Evolutionary conservation across 2,329 filamentous ascomycete genomes (phyloP), one percentile per base, ranked within the genome.

Genomic region (Aspergillus aculeatus): DNA sequence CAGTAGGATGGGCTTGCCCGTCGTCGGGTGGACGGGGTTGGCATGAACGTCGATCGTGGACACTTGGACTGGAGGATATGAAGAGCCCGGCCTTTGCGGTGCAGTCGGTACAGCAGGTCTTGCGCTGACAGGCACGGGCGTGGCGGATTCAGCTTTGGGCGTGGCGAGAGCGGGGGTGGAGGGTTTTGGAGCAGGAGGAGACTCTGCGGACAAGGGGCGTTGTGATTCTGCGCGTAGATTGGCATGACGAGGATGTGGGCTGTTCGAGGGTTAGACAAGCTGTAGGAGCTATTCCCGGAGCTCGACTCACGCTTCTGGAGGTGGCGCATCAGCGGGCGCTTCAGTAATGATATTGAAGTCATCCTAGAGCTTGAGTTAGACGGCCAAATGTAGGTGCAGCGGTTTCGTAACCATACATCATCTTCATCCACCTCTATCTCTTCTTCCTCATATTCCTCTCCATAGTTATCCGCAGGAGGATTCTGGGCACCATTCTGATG

Each of bases 1-100:
- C 7, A 87, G 89, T 56, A 92, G 86, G 68, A 95, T 90, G 68
- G 95, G 93, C 66, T 96, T 95, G 23, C 87, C 88, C 3, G 84
- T 83, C 2, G 79, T 81, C 19, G 89, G 87, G 74, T 96, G 93
- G 2, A 89, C 79, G 0, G 95, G 94, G 64, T 92, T 90, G 4
- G 84, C 89, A 74, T 96, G 87, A 56, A 97, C 85, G 71, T 98
- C 91, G 63, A 98, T 85, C 52, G 86, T 93, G 12, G 92, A 96
- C 59, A 89, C 93, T 47, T 82, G 83, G 31, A 85, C 76, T 44
- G 83, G 89, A 80, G 75, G 92, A 80, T 74, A 95, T 80, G 67
- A 88, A 78, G 85, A 84, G 53, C 86, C 84, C 62, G 81, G 75
- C 78, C 83, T 76, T 78, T 85, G 72, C 47, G 72, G 69, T 61